phyloP scores from a whole-genome alignment of 2,329 filamentous ascomycete species.

The Botrytis hyacinthi region DNA sequence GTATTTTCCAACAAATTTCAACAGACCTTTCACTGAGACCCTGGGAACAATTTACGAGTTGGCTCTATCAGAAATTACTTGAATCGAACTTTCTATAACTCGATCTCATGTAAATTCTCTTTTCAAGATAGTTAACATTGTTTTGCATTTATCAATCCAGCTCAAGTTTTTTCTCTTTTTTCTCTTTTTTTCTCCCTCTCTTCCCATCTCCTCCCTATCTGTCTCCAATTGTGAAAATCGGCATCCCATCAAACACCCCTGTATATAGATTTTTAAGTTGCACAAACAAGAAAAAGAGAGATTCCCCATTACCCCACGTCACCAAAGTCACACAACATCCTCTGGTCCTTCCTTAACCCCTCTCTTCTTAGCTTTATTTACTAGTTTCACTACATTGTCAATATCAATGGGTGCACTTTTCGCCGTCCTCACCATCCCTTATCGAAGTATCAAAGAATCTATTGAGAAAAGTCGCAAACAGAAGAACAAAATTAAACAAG shows the following conservation, averaged over 20 bases:
- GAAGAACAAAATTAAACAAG: not conserved
- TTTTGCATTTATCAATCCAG: not conserved
- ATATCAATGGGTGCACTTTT: slow-evolving; percentile 30
- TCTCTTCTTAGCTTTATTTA: not conserved
- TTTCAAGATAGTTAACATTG: not conserved
- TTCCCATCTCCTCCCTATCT: not conserved
- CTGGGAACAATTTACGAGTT: not conserved
- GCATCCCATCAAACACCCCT: not conserved
- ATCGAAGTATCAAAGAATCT: slow-evolving; percentile 22
- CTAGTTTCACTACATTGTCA: not conserved
- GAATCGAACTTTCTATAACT: not conserved
- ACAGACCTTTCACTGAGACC: slow-evolving; percentile 1
- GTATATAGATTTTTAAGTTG: not conserved
- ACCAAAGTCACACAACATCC: slow-evolving; percentile 4
- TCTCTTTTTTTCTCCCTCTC: not conserved
- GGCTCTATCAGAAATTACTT: not conserved
- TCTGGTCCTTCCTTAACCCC: not conserved
- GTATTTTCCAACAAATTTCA: not conserved
- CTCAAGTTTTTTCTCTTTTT: not conserved
- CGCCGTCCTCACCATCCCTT: slow-evolving; percentile 23
- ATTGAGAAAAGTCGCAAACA: slow-evolving; percentile 5
- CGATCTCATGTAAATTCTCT: not conserved
- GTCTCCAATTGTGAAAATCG: not conserved
- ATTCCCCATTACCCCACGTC: slow-evolving; percentile 20
- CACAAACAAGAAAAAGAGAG: slow-evolving; percentile 10